Base-by-base conservation (phyloP, 2,329 filamentous ascomycete species). In the Aspergillus novoparasiticus region DNA sequence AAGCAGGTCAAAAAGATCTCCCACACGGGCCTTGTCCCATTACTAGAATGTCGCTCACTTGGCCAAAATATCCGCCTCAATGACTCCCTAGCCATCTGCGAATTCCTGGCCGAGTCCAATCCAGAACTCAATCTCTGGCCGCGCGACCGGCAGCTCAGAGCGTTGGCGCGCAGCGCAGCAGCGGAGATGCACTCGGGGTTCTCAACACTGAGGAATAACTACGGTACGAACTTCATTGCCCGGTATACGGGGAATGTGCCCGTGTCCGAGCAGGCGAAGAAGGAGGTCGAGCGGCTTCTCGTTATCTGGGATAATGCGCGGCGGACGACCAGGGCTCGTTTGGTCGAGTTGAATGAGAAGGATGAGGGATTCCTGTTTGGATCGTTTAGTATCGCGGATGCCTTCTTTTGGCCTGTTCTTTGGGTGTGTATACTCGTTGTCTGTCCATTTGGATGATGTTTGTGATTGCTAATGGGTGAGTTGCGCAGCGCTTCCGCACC, bases 291-390 rank as follows among this genome's bases (percentile, higher is more conserved):
- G 19, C 64, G 68, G 9, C 62, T 75, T 16, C 60, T 78, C 9
- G 50, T 48, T 3, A 60, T 77, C 11, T 77, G 75, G 75, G 69
- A 72, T 46, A 59, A 67, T 6, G 63, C 71, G 41, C 60, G 75
- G 2, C 66, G 67, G 61, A 60, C 50, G 6, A 73, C 74, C 1
- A 69, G 63, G 41, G 64, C 67, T 39, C 64, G 71, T 5, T 62
- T 76, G 43, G 66, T 56, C 19, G 60, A 61, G 16, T 54, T 76
- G 12, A 70, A 70, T 0, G 68, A 73, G 32, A 63, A 41, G 6
- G 73, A 78, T 61, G 71, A 77, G n/a, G 72, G 72, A 1, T 78
- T 77, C 62, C 64, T 78, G 66, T 79, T 74, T 68, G 76, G 77
- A 1, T 64, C 63, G 23, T 79, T 79, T 64, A 73, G 75, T 50